Conservation (phyloP, 2,329 filamentous ascomycete species). For the Fusarium begoniae region DNA sequence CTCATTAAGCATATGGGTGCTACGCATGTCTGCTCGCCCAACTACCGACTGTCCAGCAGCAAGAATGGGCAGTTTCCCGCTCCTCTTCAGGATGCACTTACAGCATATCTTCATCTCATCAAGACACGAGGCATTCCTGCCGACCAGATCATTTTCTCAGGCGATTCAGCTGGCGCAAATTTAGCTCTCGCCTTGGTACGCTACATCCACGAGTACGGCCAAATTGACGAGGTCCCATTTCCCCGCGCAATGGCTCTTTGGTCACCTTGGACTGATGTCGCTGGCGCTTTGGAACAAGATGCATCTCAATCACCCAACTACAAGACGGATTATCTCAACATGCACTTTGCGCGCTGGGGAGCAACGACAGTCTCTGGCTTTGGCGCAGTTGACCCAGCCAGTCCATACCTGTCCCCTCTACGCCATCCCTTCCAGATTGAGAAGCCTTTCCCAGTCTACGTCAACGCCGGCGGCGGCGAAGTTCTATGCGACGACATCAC, state of each 20-base stretch:
- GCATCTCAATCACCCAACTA: slow-evolving; percentile 25
- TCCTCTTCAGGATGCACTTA: slow-evolving; percentile 33
- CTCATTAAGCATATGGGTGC: slow-evolving; percentile 28
- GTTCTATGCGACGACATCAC: slow-evolving; percentile 31
- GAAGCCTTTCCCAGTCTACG: slow-evolving; percentile 12
- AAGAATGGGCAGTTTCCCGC: slow-evolving; percentile 29
- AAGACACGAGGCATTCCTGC: slow-evolving; percentile 19
- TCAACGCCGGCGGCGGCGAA: slow-evolving; percentile 29
- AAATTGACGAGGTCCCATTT: slow-evolving; percentile 17
- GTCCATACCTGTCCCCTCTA: slow-evolving; percentile 30
- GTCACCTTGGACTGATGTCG: slow-evolving; percentile 36
- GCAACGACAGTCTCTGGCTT: slow-evolving; percentile 25
- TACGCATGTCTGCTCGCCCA: slow-evolving; percentile 36
- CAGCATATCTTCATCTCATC: slow-evolving; percentile 21
- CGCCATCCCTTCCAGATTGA: slow-evolving; percentile 25
- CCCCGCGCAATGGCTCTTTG: slow-evolving; percentile 30
- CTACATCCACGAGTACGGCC: slow-evolving; percentile 30
- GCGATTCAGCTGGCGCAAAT: slow-evolving; percentile 35
- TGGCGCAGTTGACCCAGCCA: slow-evolving; percentile 15
- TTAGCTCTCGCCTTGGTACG: slow-evolving; percentile 26
- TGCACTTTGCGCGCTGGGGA: slow-evolving; percentile 30
- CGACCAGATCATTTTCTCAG: slow-evolving; percentile 24
- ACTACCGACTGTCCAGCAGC: slow-evolving; percentile 33
- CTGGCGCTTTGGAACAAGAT: slow-evolving; percentile 29
- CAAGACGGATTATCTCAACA: slow-evolving; percentile 36